These are phyloP conservation scores for Fusarium udum DNA, from an alignment of 2,329 filamentous ascomycete genomes.

Conservation along the genomic window DNA sequence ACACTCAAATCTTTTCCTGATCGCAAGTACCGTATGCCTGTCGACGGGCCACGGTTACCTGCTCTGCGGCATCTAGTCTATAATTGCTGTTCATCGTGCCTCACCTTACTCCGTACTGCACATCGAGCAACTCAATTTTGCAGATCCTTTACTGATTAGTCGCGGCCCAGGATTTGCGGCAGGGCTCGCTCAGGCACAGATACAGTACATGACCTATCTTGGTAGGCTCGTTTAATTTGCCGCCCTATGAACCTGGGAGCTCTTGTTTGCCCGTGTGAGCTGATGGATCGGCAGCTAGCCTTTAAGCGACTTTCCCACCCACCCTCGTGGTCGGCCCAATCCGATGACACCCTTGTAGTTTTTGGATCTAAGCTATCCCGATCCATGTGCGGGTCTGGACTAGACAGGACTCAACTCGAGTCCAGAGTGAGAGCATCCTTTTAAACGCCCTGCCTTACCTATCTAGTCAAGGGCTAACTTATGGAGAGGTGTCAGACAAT, in stretches of 20 bases:
- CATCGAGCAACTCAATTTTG: constrained; percentile 11
- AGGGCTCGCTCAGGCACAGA: constrained; percentile 24
- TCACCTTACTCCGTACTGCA: background rate
- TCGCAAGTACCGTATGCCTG: background rate
- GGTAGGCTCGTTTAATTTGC: constrained; percentile 21
- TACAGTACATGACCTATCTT: background rate
- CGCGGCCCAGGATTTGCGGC: constrained; percentile 10
- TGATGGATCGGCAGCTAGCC: constrained; percentile 43
- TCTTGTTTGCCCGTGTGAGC: constrained; percentile 30
- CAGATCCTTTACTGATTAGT: constrained; percentile 13
- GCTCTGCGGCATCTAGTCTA: background rate
- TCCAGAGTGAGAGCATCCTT: constrained; percentile 1
- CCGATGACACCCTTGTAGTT: constrained; percentile 39
- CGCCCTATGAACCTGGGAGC: constrained; percentile 22
- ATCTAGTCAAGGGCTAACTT: constrained; percentile 1
- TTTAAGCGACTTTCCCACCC: constrained; percentile 33
- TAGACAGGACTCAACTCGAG: constrained; percentile 2
- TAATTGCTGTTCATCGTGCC: background rate
- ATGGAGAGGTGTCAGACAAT: constrained; percentile 12
- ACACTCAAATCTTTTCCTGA: background rate
- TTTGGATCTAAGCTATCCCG: constrained; percentile 40
- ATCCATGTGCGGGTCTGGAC: constrained; percentile 40
- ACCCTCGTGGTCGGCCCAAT: constrained; percentile 41
- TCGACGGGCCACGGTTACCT: background rate
- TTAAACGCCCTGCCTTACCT: background rate